These are phyloP conservation scores for Magnolia kwangsiensis DNA, from an alignment of 164 flowering plant species.

Conservation along the genomic window DNA sequence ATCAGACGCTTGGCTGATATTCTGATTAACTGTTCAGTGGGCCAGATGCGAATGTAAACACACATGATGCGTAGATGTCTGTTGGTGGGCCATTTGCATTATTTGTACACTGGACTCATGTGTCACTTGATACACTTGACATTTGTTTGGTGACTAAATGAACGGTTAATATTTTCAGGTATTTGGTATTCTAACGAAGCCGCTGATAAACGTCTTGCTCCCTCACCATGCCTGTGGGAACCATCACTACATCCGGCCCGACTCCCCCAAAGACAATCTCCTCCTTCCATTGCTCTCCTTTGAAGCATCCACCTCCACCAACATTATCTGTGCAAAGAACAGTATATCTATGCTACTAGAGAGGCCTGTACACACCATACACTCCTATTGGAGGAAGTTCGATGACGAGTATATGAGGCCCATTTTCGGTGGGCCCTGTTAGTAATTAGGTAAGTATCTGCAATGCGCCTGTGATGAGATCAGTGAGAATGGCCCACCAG, in stretches of 20 bases:
- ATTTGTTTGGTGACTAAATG: background rate
- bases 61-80: too few species aligned
- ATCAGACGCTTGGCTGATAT: background rate
- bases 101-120: too few species aligned
- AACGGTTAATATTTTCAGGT: conserved; percentile 39
- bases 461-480: too few species aligned
- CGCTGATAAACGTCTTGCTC: conserved; percentile 49
- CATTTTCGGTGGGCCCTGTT: conserved; percentile 62
- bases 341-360: conserved; percentile 68
- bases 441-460: background rate
- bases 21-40: background rate
- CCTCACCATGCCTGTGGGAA: conserved; percentile 29
- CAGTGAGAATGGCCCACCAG: background rate
- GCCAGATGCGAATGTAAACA: too few species aligned
- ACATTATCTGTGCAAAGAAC: conserved; percentile 56
- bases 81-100: too few species aligned
- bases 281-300: conserved; percentile 56
- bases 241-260: conserved; percentile 20
- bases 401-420: conserved; percentile 93
- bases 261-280: conserved; percentile 39
- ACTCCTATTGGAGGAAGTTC: conserved; percentile 78
- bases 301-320: conserved; percentile 55
- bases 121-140: background rate
- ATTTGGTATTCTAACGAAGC: conserved; percentile 75
- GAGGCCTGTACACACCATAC: conserved; percentile 74